Percentiles rank a stretch among this genome's conserved stretches.
These are phyloP conservation scores for Pichia kudriavzevii DNA, from an alignment of 1,139 yeast genomes.

Conservation along the genomic window DNA sequence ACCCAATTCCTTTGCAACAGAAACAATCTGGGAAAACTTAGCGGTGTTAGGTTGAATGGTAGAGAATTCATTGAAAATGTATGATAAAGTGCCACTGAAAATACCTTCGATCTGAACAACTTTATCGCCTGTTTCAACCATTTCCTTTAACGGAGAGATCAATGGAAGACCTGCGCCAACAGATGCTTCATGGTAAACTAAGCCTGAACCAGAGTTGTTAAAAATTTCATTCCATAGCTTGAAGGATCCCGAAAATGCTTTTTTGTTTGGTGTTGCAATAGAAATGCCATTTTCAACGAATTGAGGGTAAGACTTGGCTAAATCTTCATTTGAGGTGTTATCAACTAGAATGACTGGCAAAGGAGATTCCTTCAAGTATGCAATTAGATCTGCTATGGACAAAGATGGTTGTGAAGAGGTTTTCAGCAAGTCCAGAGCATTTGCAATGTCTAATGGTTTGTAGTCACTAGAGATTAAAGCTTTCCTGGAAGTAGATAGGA, in stretches of 20 bases:
- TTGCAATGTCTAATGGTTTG: slow-evolving; percentile 55
- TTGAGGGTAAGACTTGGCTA: slow-evolving; percentile 71
- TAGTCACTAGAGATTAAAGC: slow-evolving; percentile 65
- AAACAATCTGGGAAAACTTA: slow-evolving; percentile 84
- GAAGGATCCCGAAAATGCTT: slow-evolving; percentile 84
- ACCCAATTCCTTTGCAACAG: slow-evolving; percentile 81
- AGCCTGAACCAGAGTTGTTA: slow-evolving; percentile 43
- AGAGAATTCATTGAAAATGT: slow-evolving; percentile 89
- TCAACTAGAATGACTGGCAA: slow-evolving; percentile 81
- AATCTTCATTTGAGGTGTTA: slow-evolving; percentile 77
- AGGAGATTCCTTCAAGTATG: slow-evolving; percentile 57
- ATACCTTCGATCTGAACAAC: slow-evolving; percentile 90
- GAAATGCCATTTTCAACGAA: slow-evolving; percentile 76
- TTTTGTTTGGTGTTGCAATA: slow-evolving; percentile 95
- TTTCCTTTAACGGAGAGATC: slow-evolving; percentile 78
- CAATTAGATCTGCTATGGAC: slow-evolving; percentile 48
- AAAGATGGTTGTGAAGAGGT: slow-evolving; percentile 45
- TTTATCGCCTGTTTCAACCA: slow-evolving; percentile 87
- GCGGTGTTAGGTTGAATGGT: slow-evolving; percentile 53
- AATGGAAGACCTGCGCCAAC: slow-evolving; percentile 98
- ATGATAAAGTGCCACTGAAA: slow-evolving; percentile 93
- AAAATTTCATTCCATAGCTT: slow-evolving; percentile 73
- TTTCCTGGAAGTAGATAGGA: slow-evolving; percentile 67
- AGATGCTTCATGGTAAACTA: slow-evolving; percentile 97
- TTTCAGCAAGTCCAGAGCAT: slow-evolving; percentile 43